Base-by-base conservation (phyloP, 2,329 filamentous ascomycete genomes). In the Lomentospora prolificans region DNA sequence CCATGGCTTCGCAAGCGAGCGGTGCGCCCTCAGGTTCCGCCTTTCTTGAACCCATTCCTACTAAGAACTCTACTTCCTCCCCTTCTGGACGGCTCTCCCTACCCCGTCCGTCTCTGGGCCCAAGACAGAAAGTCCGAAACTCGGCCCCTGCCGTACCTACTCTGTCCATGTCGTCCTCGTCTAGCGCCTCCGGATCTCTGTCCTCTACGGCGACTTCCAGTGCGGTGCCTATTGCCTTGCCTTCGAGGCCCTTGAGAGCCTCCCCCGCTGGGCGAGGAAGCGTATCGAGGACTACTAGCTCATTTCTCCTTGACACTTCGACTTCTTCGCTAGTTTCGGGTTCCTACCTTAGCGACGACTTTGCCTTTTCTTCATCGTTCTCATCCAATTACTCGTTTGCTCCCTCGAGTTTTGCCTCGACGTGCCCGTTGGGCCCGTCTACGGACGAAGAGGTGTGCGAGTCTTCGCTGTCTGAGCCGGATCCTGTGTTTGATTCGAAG, bases 371-470 rank as follows among this genome's bases (percentile, higher is more conserved):
- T n/a, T 46, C 41, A 9, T 46, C 41, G 9, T 10, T 46, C 10
- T 46, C 41, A 9, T 46, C 41, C 41, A 46, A 24, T 10, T 19
- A 19, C 19, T 46, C 41, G n/a, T 46, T 46, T 46, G 41, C 41
- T 4, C 41, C 41, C 5, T 46, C 41, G 4, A 46, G 41, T 12
- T 46, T 46, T 19, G 41, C 41, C 19, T 46, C 41, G n/a, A 46
- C n/a, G 10, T 46, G 19, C 41, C 41, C n/a, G n/a, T 19, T 46
- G n/a, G 36, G 8, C 52, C 17, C 28, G 12, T 39, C 36, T 12
- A 41, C 27, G 12, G 52, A 54, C n/a, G 52, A 54, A 10, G 52
- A 54, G 52, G 46, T 36, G 33, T 44, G 33, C 36, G 52, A 54
- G 22, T 54, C 55, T 17, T 50, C 41, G 17, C 39, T 51, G 19